Percentiles rank a stretch among this genome's conserved stretches.
Evolutionary conservation across 139 green algal genomes (phyloP).

Genomic region (Closterium sp.): DNA sequence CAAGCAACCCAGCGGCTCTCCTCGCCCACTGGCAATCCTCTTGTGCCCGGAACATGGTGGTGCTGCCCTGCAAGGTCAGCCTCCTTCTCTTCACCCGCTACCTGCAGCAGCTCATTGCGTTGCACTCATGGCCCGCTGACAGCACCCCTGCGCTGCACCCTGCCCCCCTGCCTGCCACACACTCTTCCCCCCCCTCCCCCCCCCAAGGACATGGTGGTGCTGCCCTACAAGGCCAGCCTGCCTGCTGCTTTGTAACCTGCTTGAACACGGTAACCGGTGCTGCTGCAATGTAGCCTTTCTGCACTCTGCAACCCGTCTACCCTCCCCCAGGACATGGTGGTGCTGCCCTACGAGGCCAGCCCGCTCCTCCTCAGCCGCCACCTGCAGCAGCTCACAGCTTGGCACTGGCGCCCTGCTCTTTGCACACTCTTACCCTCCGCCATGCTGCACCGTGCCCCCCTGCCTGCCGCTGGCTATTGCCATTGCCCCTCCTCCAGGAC

Average conservation of each 20-base stretch:
- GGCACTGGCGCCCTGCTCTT: too few species aligned
- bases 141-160: not conserved
- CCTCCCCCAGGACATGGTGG: slow-evolving; percentile 35
- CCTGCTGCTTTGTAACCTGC: not conserved
- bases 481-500: too few species aligned
- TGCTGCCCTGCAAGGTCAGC: slow-evolving; percentile 43
- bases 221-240: not conserved
- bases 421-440: too few species aligned
- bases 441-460: too few species aligned
- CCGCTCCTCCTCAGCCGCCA: slow-evolving; percentile 25
- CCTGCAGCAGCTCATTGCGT: slow-evolving; percentile 37
- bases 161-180: too few species aligned
- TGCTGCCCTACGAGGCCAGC: slow-evolving; percentile 43
- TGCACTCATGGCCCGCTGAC: too few species aligned
- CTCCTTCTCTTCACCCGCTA: slow-evolving; percentile 30
- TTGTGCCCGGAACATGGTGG: slow-evolving; percentile 40
- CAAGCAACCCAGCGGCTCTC: too few species aligned
- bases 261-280: not conserved
- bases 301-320: not conserved
- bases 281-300: not conserved
- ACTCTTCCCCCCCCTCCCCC: not conserved
- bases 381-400: slow-evolving; percentile 35
- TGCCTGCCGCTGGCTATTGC: too few species aligned
- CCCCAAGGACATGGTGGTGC: not conserved
- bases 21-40: too few species aligned